Base-by-base conservation (phyloP, 495 filamentous ascomycete species). In the Penicillium silybi region DNA sequence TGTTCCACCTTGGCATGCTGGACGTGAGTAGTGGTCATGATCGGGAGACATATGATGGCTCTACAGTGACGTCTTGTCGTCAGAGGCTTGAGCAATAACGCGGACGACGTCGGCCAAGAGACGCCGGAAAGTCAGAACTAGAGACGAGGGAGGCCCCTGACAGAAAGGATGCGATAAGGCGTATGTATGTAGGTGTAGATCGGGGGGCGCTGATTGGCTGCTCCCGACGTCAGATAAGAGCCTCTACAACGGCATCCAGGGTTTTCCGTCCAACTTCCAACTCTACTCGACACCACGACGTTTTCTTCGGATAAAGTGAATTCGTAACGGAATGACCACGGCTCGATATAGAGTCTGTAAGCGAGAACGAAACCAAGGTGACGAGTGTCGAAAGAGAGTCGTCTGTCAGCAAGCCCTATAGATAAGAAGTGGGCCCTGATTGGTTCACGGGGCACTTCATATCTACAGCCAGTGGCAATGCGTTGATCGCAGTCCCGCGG, bases 381-480 rank as follows among this genome's bases (percentile, higher is more conserved):
- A 18, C 20, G 45, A 40, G 25, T 10, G n/a, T 7, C 15, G 18
- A 18, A 39, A 39, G 17, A 13, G 32, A 32, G 29, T 25, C 35
- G 41, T 39, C 41, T 41, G 39, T 27, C 22, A 27, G 4, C 35
- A 32, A 32, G 35, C 6, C 16, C 38, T 27, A 13, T 26, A 59
- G 64, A 66, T 64, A 64, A 62, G 55, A 18, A 18, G 32, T 32
- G 19, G 32, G 6, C 41, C 38, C 16, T 65, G 59, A 67, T 67
- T 67, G 64, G 64, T 27, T 16, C 32, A 25, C 38, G 6, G 16
- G 6, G 18, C 40, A 50, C 44, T 22, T 56, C 54, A 63, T 67
- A 67, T 67, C 64, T 67, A 63, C 59, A 63, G 48, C 64, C 64
- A 67, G 56, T 65, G 46, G 40, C 37, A 26, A 26, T 17, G 19